phyloP scores from a whole-genome alignment of 176 grass and related monocot species.

The Lolium rigidum region DNA sequence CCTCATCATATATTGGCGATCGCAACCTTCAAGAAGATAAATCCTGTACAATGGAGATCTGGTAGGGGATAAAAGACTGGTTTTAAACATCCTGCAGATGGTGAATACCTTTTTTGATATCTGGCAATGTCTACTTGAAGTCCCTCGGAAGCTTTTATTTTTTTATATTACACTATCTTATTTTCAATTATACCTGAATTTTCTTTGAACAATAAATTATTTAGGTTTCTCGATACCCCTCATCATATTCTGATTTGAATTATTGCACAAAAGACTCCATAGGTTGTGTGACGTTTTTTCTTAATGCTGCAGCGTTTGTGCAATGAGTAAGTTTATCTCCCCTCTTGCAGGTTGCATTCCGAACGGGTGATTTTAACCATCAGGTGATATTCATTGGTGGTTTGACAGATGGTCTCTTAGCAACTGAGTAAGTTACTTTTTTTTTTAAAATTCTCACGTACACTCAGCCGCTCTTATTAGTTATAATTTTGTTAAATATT shows the following conservation, averaged over 20 bases:
- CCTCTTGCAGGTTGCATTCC: constrained; percentile 82
- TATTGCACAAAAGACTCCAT: constrained; percentile 11
- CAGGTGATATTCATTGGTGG: constrained; percentile 97
- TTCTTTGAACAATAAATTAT: background rate
- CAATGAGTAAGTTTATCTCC: background rate
- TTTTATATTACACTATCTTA: background rate
- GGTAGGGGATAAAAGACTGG: background rate
- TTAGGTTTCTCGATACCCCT: background rate
- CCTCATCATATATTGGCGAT: background rate
- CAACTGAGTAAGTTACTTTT: constrained; percentile 74
- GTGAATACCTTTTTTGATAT: background rate
- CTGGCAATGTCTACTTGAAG: background rate
- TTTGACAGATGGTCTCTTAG: constrained; percentile 88
- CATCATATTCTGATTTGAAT: constrained; percentile 6
- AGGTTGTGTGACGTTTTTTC: constrained; percentile 25
- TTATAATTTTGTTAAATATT: background rate
- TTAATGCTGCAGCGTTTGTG: constrained; percentile 4
- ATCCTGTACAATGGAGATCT: constrained; percentile 9
- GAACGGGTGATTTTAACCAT: constrained; percentile 87
- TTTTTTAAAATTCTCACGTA: background rate
- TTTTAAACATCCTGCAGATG: constrained; percentile 15
- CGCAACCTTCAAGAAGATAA: background rate
- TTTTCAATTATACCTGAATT: constrained; percentile 27
- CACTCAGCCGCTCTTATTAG: background rate
- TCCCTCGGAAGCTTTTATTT: background rate